Evolutionary conservation across 2,329 filamentous ascomycete species (phyloP).

Genomic region (Hymenoscyphus occultus): DNA sequence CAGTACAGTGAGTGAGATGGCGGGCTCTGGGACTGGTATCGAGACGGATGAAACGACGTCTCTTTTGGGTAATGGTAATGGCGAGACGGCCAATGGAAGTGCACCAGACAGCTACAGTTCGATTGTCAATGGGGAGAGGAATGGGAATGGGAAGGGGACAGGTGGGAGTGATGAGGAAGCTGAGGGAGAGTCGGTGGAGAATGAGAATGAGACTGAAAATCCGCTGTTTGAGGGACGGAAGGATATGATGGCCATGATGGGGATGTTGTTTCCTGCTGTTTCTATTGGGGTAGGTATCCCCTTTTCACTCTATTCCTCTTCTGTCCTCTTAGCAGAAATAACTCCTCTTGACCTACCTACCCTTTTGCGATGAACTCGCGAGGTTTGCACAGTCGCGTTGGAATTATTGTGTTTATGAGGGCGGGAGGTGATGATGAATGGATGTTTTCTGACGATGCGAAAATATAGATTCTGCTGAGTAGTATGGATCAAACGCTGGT

Average conservation of each 20-base stretch:
- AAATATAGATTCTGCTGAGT: slow-evolving; percentile 64
- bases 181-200: slow-evolving; percentile 6
- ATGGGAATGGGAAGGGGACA: slow-evolving; percentile 3
- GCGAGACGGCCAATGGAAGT: background rate
- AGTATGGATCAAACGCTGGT: slow-evolving; percentile 76
- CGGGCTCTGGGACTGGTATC: background rate
- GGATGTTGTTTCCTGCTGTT: slow-evolving; percentile 58
- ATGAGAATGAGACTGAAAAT: slow-evolving; percentile 17
- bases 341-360: no score
- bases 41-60: slow-evolving; percentile 6
- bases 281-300: slow-evolving; percentile 53
- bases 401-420: background rate
- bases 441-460: background rate
- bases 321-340: background rate
- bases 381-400: no score
- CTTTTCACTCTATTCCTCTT: background rate
- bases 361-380: no score
- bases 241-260: slow-evolving; percentile 43
- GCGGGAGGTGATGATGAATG: slow-evolving; percentile 1
- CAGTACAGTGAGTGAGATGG: background rate
- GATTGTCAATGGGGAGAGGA: background rate
- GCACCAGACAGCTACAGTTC: background rate
- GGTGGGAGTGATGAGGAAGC: slow-evolving; percentile 18
- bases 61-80: background rate
- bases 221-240: slow-evolving; percentile 28